Evolutionary conservation across 1,284 basidiomycete species (phyloP), one percentile per base, ranked within the genome.

Genomic region (Farysia itapuensis): DNA sequence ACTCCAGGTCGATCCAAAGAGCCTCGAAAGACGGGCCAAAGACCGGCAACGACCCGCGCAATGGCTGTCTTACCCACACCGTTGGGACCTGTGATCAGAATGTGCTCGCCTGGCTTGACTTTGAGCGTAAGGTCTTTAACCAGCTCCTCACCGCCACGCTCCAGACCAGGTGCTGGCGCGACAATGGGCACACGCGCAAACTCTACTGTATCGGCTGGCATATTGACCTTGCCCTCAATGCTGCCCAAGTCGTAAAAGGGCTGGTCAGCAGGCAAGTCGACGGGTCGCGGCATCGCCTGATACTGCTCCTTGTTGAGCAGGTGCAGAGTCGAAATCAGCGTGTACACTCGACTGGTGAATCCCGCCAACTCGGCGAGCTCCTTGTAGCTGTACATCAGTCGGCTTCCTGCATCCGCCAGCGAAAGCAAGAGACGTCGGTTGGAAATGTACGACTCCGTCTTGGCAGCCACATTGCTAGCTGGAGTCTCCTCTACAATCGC

Each of bases 381-480:
- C 63, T 90, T 90, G 77, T 90, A 89, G 6, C 88, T 87, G 73
- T 89, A 90, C 89, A 91, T 91, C 31, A 95, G 80, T 26, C 91
- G 82, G 2, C 92, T 91, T 16, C 93, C 94, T 0, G 93, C 94
- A 70, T 98, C 93, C 4, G 93, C 92, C 5, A 96, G 84, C 0
- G 92, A 92, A 25, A 97, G 82, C 3, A 97, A 82, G 4, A 97
- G 82, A 16, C 93, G 84, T 23, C 70, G 58, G 57, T 93, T 95
- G 18, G 92, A 94, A 45, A 97, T 91, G 77, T 97, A 97, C 30
- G 54, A 84, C 67, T 87, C 85, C 0, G 86, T 86, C 32, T 85
- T 79, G 32, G 77, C 74, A 0, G 85, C 85, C 8, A 85, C 80
- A 22, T 53, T 63, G 34, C 39, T 53, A 20, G 33, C 43, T 14